Percentiles rank a stretch among this genome's conserved stretches.
Evolutionary conservation across 2,329 filamentous ascomycete genomes (phyloP).

Genomic region (Pseudocercospora musae): DNA sequence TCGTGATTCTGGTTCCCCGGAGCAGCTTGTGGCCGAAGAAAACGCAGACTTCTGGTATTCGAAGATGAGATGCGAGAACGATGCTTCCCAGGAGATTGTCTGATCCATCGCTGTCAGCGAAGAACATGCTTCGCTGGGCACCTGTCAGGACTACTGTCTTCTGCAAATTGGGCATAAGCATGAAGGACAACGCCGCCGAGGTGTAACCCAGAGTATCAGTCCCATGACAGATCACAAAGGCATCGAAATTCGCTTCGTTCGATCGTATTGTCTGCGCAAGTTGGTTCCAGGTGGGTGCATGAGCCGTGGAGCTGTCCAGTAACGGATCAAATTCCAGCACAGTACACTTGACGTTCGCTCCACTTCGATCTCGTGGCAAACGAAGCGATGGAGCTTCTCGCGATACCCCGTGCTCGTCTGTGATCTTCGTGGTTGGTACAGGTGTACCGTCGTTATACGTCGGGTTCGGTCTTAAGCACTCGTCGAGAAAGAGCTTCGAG

Average conservation of each 20-base stretch:
- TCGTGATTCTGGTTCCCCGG: slow-evolving; percentile 82
- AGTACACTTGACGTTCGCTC: slow-evolving; percentile 76
- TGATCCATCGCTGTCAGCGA: slow-evolving; percentile 84
- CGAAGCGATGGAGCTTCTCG: slow-evolving; percentile 62
- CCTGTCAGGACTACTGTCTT: slow-evolving; percentile 85
- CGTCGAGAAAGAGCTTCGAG: slow-evolving; percentile 68
- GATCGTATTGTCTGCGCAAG: slow-evolving; percentile 75
- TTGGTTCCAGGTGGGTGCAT: slow-evolving; percentile 78
- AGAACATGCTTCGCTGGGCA: slow-evolving; percentile 73
- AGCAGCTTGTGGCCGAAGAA: slow-evolving; percentile 93
- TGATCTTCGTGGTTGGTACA: slow-evolving; percentile 27
- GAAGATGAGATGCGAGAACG: slow-evolving; percentile 87
- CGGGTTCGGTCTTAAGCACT: slow-evolving; percentile 75
- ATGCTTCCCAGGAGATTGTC: slow-evolving; percentile 86
- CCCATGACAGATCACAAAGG: slow-evolving; percentile 86
- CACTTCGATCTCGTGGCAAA: slow-evolving; percentile 76
- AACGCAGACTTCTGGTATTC: slow-evolving; percentile 87
- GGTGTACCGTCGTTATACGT: slow-evolving; percentile 78
- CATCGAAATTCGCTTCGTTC: slow-evolving; percentile 87
- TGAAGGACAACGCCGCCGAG: slow-evolving; percentile 85
- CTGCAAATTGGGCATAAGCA: slow-evolving; percentile 76
- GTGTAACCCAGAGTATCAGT: slow-evolving; percentile 88
- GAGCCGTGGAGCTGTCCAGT: slow-evolving; percentile 87
- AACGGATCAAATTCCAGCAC: slow-evolving; percentile 81
- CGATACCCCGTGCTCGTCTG: slow-evolving; percentile 25